A percentile compares a stretch with the other conserved stretches of the same genome.
phyloP scores from a whole-genome alignment of 1,284 basidiomycete genomes.

The Amylostereum areolatum region DNA sequence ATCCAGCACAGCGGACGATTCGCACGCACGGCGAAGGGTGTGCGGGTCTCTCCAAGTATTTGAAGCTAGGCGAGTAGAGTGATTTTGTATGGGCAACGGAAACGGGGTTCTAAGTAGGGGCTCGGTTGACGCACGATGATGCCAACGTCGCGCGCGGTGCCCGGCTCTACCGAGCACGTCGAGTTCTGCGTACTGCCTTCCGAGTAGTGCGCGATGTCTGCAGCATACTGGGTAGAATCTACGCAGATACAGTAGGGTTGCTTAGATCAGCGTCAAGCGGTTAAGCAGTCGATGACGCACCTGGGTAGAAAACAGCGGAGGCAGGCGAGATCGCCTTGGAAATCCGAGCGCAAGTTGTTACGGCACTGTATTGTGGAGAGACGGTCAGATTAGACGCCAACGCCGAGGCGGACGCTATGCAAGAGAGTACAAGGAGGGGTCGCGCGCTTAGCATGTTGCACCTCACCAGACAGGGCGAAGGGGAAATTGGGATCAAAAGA shows the following conservation, averaged over 20 bases:
- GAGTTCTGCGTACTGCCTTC: conserved; percentile 35
- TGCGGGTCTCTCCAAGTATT: conserved; percentile 33
- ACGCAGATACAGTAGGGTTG: neutral
- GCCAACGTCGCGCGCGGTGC: conserved; percentile 39
- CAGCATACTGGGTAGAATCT: conserved; percentile 24
- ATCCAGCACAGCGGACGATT: neutral
- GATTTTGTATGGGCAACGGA: neutral
- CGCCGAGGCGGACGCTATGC: too few relatives aligned
- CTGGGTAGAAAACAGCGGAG: conserved; percentile 27
- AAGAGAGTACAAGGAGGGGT: too few relatives aligned
- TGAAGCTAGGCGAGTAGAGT: conserved; percentile 24
- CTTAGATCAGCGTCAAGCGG: neutral
- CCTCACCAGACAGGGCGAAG: too few relatives aligned
- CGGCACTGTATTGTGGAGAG: neutral
- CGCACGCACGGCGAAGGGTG: conserved; percentile 31
- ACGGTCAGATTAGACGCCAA: too few relatives aligned
- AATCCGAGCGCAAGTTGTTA: conserved; percentile 15
- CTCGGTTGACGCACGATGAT: conserved; percentile 27
- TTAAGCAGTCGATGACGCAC: conserved; percentile 15
- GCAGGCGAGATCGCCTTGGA: conserved; percentile 16
- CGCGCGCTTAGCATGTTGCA: too few relatives aligned
- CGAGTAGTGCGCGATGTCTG: conserved; percentile 42
- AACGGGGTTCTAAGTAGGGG: neutral
- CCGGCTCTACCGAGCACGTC: conserved; percentile 47
- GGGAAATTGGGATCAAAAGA: too few relatives aligned